Conservation (phyloP, 208 protist species). For the Wallacemonas sp. region DNA sequence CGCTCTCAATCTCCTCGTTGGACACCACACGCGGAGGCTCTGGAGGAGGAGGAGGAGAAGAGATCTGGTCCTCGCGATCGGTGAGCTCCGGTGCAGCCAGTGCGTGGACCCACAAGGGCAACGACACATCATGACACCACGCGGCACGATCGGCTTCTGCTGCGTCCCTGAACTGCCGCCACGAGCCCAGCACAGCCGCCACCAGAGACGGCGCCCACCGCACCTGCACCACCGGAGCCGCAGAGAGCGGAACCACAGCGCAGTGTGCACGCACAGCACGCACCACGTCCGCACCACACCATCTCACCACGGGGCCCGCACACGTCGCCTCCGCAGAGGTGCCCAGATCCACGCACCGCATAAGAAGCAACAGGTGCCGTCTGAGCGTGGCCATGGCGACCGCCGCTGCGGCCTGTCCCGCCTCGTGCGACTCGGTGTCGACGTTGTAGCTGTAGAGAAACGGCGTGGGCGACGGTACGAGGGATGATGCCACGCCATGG, state of each 20-base stretch:
- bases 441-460: conserved; percentile 19
- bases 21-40: too few species aligned
- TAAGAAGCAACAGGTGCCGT: conserved; percentile 18
- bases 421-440: conserved; percentile 18
- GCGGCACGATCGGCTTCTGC: too few species aligned
- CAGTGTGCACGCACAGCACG: background rate
- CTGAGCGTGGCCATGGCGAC: conserved; percentile 23
- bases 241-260: background rate
- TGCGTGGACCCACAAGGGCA: too few species aligned
- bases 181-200: background rate
- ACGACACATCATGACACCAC: too few species aligned
- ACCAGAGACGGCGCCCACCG: background rate
- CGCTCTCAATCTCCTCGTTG: too few species aligned
- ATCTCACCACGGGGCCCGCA: background rate
- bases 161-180: background rate
- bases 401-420: conserved; percentile 15
- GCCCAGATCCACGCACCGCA: background rate
- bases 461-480: background rate
- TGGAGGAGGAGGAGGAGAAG: too few species aligned
- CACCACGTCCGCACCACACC: background rate
- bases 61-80: too few species aligned
- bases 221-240: background rate
- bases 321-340: background rate
- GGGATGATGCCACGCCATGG: too few species aligned
- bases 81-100: too few species aligned